Evolutionary conservation across 352 stramenopile species (phyloP), one percentile per base, ranked within the genome.

Genomic region (Pythium dissimile): DNA sequence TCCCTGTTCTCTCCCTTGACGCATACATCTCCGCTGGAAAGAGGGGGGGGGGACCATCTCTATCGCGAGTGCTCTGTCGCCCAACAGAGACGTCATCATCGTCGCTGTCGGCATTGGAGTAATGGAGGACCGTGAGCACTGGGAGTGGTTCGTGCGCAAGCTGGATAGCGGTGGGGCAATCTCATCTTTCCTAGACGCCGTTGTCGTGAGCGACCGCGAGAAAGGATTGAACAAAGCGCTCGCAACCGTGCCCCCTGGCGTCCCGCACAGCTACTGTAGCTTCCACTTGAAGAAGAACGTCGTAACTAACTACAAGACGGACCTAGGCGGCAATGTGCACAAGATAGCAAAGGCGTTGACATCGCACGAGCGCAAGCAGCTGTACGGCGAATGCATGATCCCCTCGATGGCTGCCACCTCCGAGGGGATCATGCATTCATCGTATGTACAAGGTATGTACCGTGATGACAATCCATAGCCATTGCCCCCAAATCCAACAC

Each of bases 281-380:
- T 55, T 56, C 15, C 55, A 56, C 45, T 23, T 56, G 21, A 56
- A 63, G 55, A 63, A 63, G 45, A 63, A 51, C 46, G 55, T 56
- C 9, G 20, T 39, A 2, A 21, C 20, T 20, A 55, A 52, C 46
- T 63, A 20, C 35, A 56, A 63, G 37, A 56, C 44, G 8, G 55
- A 63, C n/a, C 15, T 63, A 13, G 37, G 44, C 4, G 23, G 16
- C n/a, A 56, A 50, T 18, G 38, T 63, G 20, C 10, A 51, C 26
- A 26, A 12, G 2, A 20, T 63, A 12, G 34, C 45, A 2, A 50
- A 63, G 28, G 20, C 11, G 3, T 44, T 55, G 28, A 55, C 44
- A 24, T 5, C 9, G 5, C 24, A 26, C n/a, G 44, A 62, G 45
- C 21, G 26, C 13, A 13, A n/a, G 13, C 28, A 45, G 4, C 13